Evolutionary conservation across 768 basidiomycete species (phyloP).

Genomic region (Russula olivacea): DNA sequence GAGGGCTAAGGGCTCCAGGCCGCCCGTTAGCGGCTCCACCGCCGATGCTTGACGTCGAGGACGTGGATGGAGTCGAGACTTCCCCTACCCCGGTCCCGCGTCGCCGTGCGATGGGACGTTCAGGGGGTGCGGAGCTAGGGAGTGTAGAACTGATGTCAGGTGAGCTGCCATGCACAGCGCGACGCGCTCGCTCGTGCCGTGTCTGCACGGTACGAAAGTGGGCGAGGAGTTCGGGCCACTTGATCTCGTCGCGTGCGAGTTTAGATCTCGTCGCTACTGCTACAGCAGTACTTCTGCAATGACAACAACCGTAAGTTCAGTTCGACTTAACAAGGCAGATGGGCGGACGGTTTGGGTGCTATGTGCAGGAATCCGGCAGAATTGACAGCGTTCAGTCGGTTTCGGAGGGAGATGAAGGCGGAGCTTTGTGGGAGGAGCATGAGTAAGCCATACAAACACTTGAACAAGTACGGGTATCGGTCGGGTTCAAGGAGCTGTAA

Average conservation of each 20-base stretch:
- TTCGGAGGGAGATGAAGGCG: slow-evolving; percentile 90
- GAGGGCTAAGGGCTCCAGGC: slow-evolving; percentile 22
- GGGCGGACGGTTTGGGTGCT: slow-evolving; percentile 72
- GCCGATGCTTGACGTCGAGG: neutral
- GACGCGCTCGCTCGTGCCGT: slow-evolving; percentile 86
- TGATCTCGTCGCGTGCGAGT: slow-evolving; percentile 80
- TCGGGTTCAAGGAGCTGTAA: slow-evolving; percentile 96
- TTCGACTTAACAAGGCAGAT: neutral
- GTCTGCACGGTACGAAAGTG: slow-evolving; percentile 90
- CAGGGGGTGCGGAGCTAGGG: slow-evolving; percentile 33
- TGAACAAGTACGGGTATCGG: slow-evolving; percentile 92
- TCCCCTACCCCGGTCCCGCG: slow-evolving; percentile 54
- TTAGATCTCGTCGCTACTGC: slow-evolving; percentile 63
- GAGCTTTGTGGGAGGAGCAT: slow-evolving; percentile 97
- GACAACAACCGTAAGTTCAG: neutral
- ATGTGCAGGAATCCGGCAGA: slow-evolving; percentile 92
- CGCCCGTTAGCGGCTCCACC: slow-evolving; percentile 10
- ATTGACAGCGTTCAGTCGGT: slow-evolving; percentile 91
- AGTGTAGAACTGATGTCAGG: slow-evolving; percentile 46
- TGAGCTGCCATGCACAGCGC: slow-evolving; percentile 59
- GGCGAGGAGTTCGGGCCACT: slow-evolving; percentile 89
- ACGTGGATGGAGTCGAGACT: neutral
- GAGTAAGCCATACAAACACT: slow-evolving; percentile 92
- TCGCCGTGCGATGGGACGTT: slow-evolving; percentile 49
- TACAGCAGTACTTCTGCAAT: slow-evolving; percentile 24